Evolutionary conservation across 1,284 basidiomycete species (phyloP).

Genomic region (Tilletia walkeri): DNA sequence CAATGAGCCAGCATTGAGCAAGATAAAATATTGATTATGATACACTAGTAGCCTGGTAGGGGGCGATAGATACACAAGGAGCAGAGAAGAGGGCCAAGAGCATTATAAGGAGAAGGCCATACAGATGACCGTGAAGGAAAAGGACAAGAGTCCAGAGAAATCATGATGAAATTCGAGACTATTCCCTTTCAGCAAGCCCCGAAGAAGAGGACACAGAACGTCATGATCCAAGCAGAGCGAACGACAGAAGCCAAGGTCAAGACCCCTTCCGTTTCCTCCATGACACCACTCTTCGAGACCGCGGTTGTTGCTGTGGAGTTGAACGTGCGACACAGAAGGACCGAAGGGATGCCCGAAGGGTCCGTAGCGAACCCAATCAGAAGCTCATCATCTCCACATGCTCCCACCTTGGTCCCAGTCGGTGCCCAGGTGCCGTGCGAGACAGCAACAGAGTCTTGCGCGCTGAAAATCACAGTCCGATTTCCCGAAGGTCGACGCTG

Average conservation of each 20-base stretch:
- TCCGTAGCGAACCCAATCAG: conserved; percentile 18
- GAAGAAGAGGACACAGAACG: conserved; percentile 1
- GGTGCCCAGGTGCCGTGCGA: conserved; percentile 16
- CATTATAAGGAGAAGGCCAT: too few relatives aligned
- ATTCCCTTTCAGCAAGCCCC: background rate
- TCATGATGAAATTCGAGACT: too few relatives aligned
- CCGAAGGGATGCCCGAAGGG: conserved; percentile 19
- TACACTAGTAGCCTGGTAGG: too few relatives aligned
- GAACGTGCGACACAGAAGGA: conserved; percentile 19
- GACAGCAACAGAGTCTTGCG: background rate
- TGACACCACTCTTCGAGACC: background rate
- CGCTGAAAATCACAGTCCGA: conserved; percentile 18
- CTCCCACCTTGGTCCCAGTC: conserved; percentile 14
- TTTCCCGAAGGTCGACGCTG: background rate
- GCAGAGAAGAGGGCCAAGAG: too few relatives aligned
- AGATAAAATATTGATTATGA: too few relatives aligned
- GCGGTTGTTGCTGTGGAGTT: background rate
- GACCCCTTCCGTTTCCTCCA: background rate
- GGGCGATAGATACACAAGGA: too few relatives aligned
- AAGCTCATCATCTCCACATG: conserved; percentile 25
- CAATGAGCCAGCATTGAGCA: too few relatives aligned
- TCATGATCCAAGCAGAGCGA: background rate
- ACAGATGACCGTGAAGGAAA: too few relatives aligned
- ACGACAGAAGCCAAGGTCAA: background rate
- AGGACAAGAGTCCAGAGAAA: too few relatives aligned